phyloP scores from a whole-genome alignment of 441 rosid species.

The Flueggea neowawraea region DNA sequence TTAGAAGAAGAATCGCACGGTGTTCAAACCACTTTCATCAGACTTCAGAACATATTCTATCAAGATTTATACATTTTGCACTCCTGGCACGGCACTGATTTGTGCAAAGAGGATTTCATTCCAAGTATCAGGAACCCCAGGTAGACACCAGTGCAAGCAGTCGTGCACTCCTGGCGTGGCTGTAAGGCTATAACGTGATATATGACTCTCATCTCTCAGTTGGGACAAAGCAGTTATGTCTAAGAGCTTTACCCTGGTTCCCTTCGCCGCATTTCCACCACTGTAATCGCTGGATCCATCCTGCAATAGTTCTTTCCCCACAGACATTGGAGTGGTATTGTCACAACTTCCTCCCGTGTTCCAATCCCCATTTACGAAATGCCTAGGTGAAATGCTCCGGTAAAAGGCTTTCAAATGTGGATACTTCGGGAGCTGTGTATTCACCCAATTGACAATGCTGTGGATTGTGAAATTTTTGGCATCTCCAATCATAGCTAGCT shows the following conservation, averaged over 20 bases:
- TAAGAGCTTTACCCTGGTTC: slow-evolving; percentile 71
- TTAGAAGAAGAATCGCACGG: not conserved
- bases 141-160: slow-evolving; percentile 96
- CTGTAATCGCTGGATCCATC: slow-evolving; percentile 66
- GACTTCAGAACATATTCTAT: not conserved
- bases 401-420: slow-evolving; percentile 70
- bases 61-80: slow-evolving; percentile 3
- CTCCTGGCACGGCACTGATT: slow-evolving; percentile 19
- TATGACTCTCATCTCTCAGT: slow-evolving; percentile 92
- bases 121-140: slow-evolving; percentile 97
- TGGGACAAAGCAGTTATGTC: slow-evolving; percentile 78
- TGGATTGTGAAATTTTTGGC: slow-evolving; percentile 87
- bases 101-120: slow-evolving; percentile 82
- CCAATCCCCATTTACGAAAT: slow-evolving; percentile 93
- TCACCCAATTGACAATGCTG: slow-evolving; percentile 75
- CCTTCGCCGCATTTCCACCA: slow-evolving; percentile 65
- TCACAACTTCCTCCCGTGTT: slow-evolving; percentile 96
- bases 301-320: slow-evolving; percentile 73
- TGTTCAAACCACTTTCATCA: not conserved
- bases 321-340: slow-evolving; percentile 75
- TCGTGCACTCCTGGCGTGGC: slow-evolving; percentile 66
- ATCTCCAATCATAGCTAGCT: slow-evolving; percentile 58
- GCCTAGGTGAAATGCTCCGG: slow-evolving; percentile 89
- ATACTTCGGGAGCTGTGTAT: slow-evolving; percentile 60
- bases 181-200: slow-evolving; percentile 71